phyloP scores from a whole-genome alignment of 345 rosid species.

The Rubroshorea leprosula region DNA sequence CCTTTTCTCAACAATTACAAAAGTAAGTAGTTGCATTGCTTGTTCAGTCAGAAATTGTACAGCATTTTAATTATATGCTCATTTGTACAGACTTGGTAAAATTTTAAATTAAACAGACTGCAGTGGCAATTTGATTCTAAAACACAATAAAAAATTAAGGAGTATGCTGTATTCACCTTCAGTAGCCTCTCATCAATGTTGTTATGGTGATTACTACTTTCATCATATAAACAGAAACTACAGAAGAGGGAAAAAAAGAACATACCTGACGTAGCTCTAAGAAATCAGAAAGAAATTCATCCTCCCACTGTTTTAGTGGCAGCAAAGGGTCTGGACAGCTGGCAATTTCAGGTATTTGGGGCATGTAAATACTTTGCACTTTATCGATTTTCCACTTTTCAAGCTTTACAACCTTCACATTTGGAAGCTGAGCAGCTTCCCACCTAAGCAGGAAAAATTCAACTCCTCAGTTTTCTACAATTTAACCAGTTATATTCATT shows the following conservation, averaged over 20 bases:
- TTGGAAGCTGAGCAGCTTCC: constrained; percentile 85
- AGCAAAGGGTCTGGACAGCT: constrained; percentile 54
- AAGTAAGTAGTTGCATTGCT: not conserved
- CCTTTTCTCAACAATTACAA: not conserved
- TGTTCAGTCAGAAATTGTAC: not conserved
- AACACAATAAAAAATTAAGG: not conserved
- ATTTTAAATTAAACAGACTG: too few species aligned
- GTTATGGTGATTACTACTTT: not conserved
- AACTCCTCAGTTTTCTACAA: constrained; percentile 10
- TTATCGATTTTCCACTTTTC: constrained; percentile 32
- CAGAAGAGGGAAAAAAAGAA: not conserved
- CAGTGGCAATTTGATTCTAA: not conserved
- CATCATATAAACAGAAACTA: not conserved
- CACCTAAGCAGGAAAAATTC: constrained; percentile 45
- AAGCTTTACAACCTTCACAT: constrained; percentile 62
- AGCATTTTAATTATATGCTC: not conserved
- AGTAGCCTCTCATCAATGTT: not conserved
- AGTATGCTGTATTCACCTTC: not conserved
- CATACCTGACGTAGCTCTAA: constrained; percentile 60
- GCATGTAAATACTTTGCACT: constrained; percentile 87
- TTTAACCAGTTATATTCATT: not conserved
- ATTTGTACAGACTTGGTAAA: not conserved
- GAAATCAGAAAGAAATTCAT: constrained; percentile 73
- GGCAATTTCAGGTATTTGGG: constrained; percentile 76
- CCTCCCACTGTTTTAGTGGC: constrained; percentile 81